These are phyloP conservation scores for Ceratobasidium sp. DNA, from an alignment of 1,284 basidiomycete genomes.

Conservation along the genomic window DNA sequence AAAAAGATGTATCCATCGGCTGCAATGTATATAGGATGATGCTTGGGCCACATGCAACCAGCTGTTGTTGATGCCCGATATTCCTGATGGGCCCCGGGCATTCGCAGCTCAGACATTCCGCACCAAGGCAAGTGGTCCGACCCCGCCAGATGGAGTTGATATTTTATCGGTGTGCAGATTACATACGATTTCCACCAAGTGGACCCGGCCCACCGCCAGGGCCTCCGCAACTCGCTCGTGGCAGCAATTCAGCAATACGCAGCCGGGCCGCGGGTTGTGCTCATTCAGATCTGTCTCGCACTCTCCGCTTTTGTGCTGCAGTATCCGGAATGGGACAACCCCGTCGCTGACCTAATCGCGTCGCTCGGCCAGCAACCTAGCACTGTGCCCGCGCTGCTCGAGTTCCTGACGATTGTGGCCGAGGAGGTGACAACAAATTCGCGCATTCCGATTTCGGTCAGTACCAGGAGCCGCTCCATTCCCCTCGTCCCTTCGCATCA, in stretches of 20 bases:
- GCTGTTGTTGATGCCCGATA: slow-evolving; percentile 80
- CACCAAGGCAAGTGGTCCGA: slow-evolving; percentile 72
- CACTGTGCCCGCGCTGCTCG: slow-evolving; percentile 82
- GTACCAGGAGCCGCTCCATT: slow-evolving; percentile 49
- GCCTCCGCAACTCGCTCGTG: slow-evolving; percentile 86
- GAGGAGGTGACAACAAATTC: slow-evolving; percentile 88
- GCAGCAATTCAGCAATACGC: slow-evolving; percentile 73
- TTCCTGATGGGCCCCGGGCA: slow-evolving; percentile 80
- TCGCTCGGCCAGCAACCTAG: slow-evolving; percentile 82
- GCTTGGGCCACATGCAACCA: slow-evolving; percentile 96
- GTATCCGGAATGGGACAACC: slow-evolving; percentile 83
- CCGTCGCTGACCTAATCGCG: slow-evolving; percentile 83
- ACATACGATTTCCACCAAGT: slow-evolving; percentile 95
- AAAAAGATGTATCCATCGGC: slow-evolving; percentile 44
- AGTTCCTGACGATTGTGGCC: slow-evolving; percentile 89
- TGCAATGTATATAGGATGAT: slow-evolving; percentile 56
- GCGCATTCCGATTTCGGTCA: slow-evolving; percentile 84
- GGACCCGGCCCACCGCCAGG: slow-evolving; percentile 69
- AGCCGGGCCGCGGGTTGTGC: slow-evolving; percentile 80
- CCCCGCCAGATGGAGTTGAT: neutral
- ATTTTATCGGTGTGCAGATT: slow-evolving; percentile 62
- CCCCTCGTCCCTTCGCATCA: slow-evolving; percentile 29
- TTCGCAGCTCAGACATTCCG: slow-evolving; percentile 98
- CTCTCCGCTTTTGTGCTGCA: slow-evolving; percentile 91
- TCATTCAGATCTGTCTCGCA: slow-evolving; percentile 88